phyloP scores from a whole-genome alignment of 2,329 filamentous ascomycete genomes.

The Podosphaera xanthii region DNA sequence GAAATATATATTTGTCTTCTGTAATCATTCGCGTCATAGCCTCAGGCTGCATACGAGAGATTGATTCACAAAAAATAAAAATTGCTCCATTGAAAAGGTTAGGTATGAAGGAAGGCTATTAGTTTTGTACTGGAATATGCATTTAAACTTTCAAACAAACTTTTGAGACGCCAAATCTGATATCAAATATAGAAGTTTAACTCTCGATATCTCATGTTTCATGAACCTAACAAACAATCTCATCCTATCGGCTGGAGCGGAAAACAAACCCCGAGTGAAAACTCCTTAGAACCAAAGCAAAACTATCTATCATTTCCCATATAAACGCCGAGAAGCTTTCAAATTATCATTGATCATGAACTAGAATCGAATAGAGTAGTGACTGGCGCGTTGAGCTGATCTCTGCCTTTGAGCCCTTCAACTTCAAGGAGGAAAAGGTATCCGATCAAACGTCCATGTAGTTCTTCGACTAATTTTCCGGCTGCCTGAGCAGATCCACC shows the following conservation, averaged over 20 bases:
- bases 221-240: not conserved
- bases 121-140: too few relatives aligned
- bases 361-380: slow-evolving; percentile 52
- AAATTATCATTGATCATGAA: slow-evolving; percentile 17
- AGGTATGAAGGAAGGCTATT: too few relatives aligned
- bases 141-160: slow-evolving; percentile 2
- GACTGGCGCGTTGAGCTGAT: slow-evolving; percentile 67
- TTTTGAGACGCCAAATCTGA: not conserved
- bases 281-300: not conserved
- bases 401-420: slow-evolving; percentile 73
- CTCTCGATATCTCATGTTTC: not conserved
- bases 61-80: too few relatives aligned
- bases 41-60: too few relatives aligned
- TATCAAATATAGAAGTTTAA: not conserved
- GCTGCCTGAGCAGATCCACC: slow-evolving; percentile 82
- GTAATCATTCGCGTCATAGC: too few relatives aligned
- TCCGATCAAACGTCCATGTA: slow-evolving; percentile 67
- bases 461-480: slow-evolving; percentile 62
- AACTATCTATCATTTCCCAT: not conserved
- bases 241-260: not conserved
- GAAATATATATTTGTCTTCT: too few relatives aligned
- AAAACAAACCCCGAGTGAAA: not conserved
- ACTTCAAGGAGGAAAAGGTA: slow-evolving; percentile 94
- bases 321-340: slow-evolving; percentile 9
- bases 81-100: too few relatives aligned